A percentile compares a stretch with the other conserved stretches of the same genome.
Evolutionary conservation across 2,329 filamentous ascomycete genomes (phyloP).

Genomic region (Pseudocercospora musae): DNA sequence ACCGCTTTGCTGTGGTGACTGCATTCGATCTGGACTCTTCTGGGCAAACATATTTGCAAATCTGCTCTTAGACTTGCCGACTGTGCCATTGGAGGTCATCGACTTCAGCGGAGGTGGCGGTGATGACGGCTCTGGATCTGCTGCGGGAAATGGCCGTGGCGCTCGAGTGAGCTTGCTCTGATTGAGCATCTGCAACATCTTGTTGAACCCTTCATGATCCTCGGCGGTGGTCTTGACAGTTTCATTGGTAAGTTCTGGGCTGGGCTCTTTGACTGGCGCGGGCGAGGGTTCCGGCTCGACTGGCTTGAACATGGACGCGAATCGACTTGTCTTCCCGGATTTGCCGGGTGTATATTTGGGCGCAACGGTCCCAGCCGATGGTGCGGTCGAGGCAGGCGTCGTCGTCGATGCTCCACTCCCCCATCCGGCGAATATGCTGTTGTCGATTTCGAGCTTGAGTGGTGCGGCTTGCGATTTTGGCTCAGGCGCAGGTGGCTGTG

Average conservation of each 20-base stretch:
- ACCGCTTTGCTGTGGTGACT: conserved; percentile 26
- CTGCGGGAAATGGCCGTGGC: conserved; percentile 33
- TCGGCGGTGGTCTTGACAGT: conserved; percentile 50
- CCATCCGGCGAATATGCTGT: conserved; percentile 69
- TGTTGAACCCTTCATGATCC: conserved; percentile 76
- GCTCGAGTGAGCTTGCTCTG: conserved; percentile 28
- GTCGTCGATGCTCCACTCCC: conserved; percentile 40
- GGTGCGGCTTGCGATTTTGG: conserved; percentile 51
- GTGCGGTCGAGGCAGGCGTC: conserved; percentile 16
- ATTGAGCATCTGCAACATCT: conserved; percentile 75
- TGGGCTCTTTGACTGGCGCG: conserved; percentile 11
- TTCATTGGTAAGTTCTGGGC: conserved; percentile 25
- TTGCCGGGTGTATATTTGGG: conserved; percentile 43
- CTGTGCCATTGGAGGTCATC: conserved; percentile 24
- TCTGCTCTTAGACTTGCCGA: conserved; percentile 31
- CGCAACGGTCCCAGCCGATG: conserved; percentile 10
- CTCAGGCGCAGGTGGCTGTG: conserved; percentile 15
- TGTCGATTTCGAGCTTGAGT: conserved; percentile 62
- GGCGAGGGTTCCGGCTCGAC: conserved; percentile 19
- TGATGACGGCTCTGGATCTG: conserved; percentile 25
- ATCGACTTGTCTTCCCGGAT: conserved; percentile 69
- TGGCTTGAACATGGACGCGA: conserved; percentile 67
- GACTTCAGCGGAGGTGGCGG: conserved; percentile 23
- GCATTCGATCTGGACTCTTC: conserved; percentile 31
- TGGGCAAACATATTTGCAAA: conserved; percentile 34